Evolutionary conservation across 2,329 filamentous ascomycete genomes (phyloP), one percentile per base, ranked within the genome.

Genomic region (Alternaria postmessia): DNA sequence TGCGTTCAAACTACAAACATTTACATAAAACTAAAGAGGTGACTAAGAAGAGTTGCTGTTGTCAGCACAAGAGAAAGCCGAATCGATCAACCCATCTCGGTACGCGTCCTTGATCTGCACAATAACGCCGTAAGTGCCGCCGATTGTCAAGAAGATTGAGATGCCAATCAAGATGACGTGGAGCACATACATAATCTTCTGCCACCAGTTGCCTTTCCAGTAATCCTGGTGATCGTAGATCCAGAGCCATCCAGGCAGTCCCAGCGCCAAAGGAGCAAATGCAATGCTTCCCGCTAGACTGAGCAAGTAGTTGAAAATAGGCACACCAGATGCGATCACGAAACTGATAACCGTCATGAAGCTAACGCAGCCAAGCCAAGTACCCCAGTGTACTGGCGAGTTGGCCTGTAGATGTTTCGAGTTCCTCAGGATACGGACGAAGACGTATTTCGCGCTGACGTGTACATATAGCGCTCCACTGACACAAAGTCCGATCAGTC

Each of bases 361-460:
- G 18, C 79, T 69, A 0, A 81, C 84, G 57, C 81, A 82, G 9
- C 76, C 71, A 0, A 86, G 69, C 85, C 85, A 87, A 0, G 81
- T 78, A 5, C 87, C 87, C 66, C 87, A 88, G 89, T 87, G 85
- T 0, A 83, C 67, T 14, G 79, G 9, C 0, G 82, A 84, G 71
- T 86, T 85, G n/a, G 77, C 72, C 65, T 85, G 83, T 6, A 87
- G 75, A 67, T 87, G 85, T 3, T 61, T 69, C 2, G 83, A 83
- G 61, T 84, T 78, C 18, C 85, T 80, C 16, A 87, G 75, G 20
- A 86, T 80, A 5, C 85, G 82, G 16, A 87, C 85, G 66, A 87
- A 87, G 51, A 86, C 72, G 65, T 86, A 86, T 66, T 87, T 87
- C 1, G 84, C 81, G 1, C 81, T 82, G 9, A 86, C 78, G 69